These are phyloP conservation scores for Candida gigantensis DNA, from an alignment of 1,139 yeast genomes.

Conservation along the genomic window DNA sequence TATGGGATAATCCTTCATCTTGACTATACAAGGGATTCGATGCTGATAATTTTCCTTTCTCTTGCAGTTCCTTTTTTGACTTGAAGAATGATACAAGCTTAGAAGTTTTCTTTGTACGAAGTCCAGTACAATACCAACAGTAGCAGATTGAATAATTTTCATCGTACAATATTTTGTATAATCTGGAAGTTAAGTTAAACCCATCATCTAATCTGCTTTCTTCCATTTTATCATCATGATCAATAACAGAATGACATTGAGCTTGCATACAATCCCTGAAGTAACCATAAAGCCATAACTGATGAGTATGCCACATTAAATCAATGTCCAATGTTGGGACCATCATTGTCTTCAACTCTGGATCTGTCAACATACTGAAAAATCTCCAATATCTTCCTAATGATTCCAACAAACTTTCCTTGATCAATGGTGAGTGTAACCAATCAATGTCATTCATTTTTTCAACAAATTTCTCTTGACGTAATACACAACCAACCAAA, in stretches of 20 bases:
- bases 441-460: constrained; percentile 32
- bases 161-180: constrained; percentile 12
- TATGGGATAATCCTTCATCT: constrained; percentile 19
- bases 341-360: background rate
- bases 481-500: no score
- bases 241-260: no score
- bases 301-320: constrained; percentile 43
- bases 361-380: background rate
- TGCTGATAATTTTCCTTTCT: background rate
- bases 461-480: no score
- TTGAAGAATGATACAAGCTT: background rate
- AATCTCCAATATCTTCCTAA: background rate
- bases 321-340: constrained; percentile 43
- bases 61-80: background rate
- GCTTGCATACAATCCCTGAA: no score
- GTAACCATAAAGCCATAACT: constrained; percentile 27
- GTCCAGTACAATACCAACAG: constrained; percentile 14
- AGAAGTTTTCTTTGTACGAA: background rate
- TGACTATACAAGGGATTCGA: constrained; percentile 9
- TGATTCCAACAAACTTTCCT: constrained; percentile 16
- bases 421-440: constrained; percentile 24
- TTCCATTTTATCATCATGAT: no score
- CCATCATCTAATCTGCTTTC: constrained; percentile 16
- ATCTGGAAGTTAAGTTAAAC: constrained; percentile 16
- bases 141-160: constrained; percentile 17